Conservation (phyloP, 495 filamentous ascomycete genomes). For the Talaromyces thailandensis region DNA sequence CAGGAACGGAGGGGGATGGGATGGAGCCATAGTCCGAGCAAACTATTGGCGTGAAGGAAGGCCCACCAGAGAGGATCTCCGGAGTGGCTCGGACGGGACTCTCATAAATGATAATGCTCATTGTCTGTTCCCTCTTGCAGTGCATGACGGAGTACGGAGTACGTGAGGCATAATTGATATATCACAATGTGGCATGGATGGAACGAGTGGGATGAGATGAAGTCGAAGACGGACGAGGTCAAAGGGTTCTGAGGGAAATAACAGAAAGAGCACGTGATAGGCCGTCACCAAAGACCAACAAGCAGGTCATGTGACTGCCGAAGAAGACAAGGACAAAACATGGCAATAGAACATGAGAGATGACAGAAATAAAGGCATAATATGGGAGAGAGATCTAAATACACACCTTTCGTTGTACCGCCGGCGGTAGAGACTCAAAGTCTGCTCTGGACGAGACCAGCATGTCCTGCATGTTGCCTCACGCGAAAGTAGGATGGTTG, state of each 20-base stretch:
- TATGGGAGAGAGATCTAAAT: neutral
- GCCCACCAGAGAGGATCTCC: neutral
- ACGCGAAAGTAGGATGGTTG: neutral
- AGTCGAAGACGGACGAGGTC: neutral
- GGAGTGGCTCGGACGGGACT: neutral
- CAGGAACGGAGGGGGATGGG: neutral
- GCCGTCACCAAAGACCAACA: neutral
- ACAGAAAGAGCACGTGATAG: neutral
- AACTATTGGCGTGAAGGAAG: neutral
- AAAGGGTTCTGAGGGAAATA: neutral
- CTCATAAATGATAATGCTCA: no score
- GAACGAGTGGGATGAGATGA: neutral
- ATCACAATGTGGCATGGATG: neutral
- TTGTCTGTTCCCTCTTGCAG: neutral
- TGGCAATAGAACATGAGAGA: neutral
- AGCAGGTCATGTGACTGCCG: neutral
- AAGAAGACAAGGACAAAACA: neutral
- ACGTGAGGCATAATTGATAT: neutral
- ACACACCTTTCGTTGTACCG: conserved; percentile 27
- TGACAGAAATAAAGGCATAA: neutral
- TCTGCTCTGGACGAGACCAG: conserved; percentile 14
- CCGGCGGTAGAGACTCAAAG: conserved; percentile 26
- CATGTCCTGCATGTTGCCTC: conserved; percentile 7
- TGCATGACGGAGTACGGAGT: neutral
- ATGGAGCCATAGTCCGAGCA: neutral